Evolutionary conservation across 169 alveolate species (phyloP), one percentile per base, ranked within the genome.

Genomic region (Plasmodium falciparum): DNA sequence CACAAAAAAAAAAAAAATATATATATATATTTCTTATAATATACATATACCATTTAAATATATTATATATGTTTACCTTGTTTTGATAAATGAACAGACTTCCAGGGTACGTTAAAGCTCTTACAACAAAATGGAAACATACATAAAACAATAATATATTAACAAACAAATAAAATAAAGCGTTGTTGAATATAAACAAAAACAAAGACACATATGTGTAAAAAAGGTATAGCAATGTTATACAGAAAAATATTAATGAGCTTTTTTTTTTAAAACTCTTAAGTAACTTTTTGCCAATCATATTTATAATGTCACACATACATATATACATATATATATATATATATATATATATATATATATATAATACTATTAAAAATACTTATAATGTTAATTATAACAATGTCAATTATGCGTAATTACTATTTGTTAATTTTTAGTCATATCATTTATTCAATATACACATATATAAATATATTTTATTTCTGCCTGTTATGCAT

Each of bases 51-150:
- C 8, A 7, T 33, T 59, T 54, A 33, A 17, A 6, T 73, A 56
- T 73, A n/a, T n/a, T 12, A n/a, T 63, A 43, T 11, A 0, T 65
- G 2, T 26, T 67, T 49, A 83, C 91, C 91, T 83, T 83, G 39
- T 83, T 59, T 39, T 49, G 59, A 73, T 56, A 83, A 24, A 83
- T 45, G 54, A 70, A 59, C 65, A 83, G 59, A 43, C 91, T 83
- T 62, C 91, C 91, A 2, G 91, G 91, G 66, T 83, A 83, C 8
- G 91, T 47, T 47, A 83, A 62, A 49, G 91, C 91, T 54, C 91
- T 69, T 50, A 83, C 85, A 43, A 83, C 39, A 70, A 83, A 83
- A 45, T 83, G 78, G 54, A 83, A 83, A n/a, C 91, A 83, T 67
- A 83, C 12, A 54, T 83, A 83, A 63, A 83, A 70, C 63, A 83